phyloP scores from a whole-genome alignment of 352 stramenopile genomes.

The Pythium pyrilobum region DNA sequence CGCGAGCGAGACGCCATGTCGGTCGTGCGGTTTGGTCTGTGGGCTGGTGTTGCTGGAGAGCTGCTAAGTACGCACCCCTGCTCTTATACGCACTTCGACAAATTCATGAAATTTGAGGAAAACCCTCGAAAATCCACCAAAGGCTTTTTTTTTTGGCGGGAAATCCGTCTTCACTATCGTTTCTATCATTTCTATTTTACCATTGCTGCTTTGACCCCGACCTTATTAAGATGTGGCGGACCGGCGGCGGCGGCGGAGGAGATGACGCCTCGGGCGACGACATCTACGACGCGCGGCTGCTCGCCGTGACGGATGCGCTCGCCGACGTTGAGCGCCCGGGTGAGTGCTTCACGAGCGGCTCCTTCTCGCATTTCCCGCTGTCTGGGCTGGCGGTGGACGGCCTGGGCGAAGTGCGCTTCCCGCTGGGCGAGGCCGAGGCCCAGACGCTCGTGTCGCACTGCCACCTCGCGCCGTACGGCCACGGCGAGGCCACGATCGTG shows the following conservation, averaged over 20 bases:
- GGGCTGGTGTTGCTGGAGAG: neutral
- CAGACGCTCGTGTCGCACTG: constrained; percentile 5
- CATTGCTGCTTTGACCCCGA: too few relatives aligned
- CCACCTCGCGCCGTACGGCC: constrained; percentile 13
- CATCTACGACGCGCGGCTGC: constrained; percentile 13
- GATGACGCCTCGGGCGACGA: neutral
- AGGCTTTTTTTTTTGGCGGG: too few relatives aligned
- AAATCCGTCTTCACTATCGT: too few relatives aligned
- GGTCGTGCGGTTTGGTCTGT: neutral
- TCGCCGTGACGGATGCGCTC: constrained; percentile 9
- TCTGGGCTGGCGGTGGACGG: constrained; percentile 5
- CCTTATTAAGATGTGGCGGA: neutral
- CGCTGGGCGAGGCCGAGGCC: constrained; percentile 5
- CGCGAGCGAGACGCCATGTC: neutral
- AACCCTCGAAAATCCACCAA: too few relatives aligned
- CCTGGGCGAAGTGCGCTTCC: constrained; percentile 10
- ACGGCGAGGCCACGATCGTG: constrained; percentile 15
- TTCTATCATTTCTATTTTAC: too few relatives aligned
- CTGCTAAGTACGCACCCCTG: too few relatives aligned
- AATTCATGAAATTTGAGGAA: too few relatives aligned
- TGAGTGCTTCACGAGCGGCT: constrained; percentile 12
- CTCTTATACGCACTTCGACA: too few relatives aligned
- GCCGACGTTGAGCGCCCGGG: constrained; percentile 11
- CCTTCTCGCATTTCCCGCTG: constrained; percentile 2
- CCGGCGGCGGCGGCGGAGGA: neutral